Evolutionary conservation across 2,329 filamentous ascomycete species (phyloP), one percentile per base, ranked within the genome.

Genomic region (Trichoderma sp.): DNA sequence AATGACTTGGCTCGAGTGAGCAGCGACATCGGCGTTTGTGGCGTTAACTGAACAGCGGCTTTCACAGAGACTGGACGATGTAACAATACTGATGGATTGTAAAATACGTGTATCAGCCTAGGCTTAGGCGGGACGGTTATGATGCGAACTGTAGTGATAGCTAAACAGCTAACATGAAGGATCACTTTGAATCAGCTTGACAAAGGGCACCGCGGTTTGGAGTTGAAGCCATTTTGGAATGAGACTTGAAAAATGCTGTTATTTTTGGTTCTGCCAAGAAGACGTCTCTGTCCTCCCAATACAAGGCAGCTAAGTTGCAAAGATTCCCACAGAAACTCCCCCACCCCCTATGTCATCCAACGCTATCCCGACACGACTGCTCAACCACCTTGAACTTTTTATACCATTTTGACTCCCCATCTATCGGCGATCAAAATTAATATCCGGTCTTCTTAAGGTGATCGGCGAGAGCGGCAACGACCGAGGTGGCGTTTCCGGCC

Each of bases 391-490:
- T 63, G 35, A 53, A 67, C 71, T 66, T 63, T 63, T 53, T 50
- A 68, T n/a, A n/a, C 35, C 27, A 50, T 68, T 29, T 35, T 41
- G 35, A 69, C 35, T 45, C 64, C 56, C n/a, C 63, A 31, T 24
- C 45, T 27, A 59, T 33, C 63, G 12, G 18, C 27, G 63, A 41
- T 56, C 62, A 73, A 68, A 29, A 75, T 88, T 91, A 98, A 89
- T 97, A 98, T 78, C 91, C 91, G 78, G 90, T 87, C 81, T 91
- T 89, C 84, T 94, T 92, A 78, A 98, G 91, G 88, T 98, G 98
- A 85, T 97, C 94, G 81, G 91, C 95, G 78, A 99, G 90, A 81
- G 91, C 89, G 88, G 96, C 94, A 79, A 97, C 93, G 67, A 93
- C 94, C 83, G 90, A 90, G 81, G 92, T 92, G 78, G 94, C 92